These are phyloP conservation scores for Holtermannia corniformis DNA, from an alignment of 768 basidiomycete species.

Conservation along the genomic window DNA sequence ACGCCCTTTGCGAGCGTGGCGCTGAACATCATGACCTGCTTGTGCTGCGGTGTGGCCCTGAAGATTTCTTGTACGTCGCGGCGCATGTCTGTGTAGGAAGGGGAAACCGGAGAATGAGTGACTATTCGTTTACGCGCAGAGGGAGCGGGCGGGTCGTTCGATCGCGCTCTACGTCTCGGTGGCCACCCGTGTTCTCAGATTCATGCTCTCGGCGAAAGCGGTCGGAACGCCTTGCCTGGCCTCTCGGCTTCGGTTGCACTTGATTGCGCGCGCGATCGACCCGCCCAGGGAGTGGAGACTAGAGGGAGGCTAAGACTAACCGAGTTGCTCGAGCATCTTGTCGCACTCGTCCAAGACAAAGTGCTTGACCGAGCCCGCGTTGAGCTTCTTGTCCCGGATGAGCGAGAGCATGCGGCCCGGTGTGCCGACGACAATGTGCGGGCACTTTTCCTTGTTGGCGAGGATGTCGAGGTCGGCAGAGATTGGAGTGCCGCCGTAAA, in stretches of 20 bases:
- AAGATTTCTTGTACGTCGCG: conserved; percentile 99
- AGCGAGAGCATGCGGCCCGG: conserved; percentile 95
- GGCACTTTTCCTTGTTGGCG: conserved; percentile 93
- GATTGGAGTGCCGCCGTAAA: conserved; percentile 94
- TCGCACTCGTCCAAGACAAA: conserved; percentile 99
- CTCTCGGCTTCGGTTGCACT: no score
- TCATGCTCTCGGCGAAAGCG: no score
- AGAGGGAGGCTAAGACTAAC: conserved; percentile 59
- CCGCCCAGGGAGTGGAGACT: conserved; percentile 47
- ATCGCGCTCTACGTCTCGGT: no score
- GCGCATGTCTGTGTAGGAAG: conserved; percentile 85
- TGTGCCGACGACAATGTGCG: conserved; percentile 97
- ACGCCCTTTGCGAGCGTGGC: conserved; percentile 97
- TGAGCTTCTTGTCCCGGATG: conserved; percentile 85
- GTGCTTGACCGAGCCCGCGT: conserved; percentile 88
- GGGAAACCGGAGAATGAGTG: conserved; percentile 38
- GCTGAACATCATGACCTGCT: conserved; percentile 99
- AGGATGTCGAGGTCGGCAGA: conserved; percentile 87
- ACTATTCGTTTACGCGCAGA: no score
- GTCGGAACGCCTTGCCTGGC: no score
- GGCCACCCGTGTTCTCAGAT: no score
- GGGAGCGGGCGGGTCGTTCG: no score
- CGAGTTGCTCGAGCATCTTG: conserved; percentile 99
- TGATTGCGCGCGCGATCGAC: no score
- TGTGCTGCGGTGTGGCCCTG: conserved; percentile 96